Evolutionary conservation across 1,284 basidiomycete species (phyloP).

Genomic region (Gymnopus androsaceus): DNA sequence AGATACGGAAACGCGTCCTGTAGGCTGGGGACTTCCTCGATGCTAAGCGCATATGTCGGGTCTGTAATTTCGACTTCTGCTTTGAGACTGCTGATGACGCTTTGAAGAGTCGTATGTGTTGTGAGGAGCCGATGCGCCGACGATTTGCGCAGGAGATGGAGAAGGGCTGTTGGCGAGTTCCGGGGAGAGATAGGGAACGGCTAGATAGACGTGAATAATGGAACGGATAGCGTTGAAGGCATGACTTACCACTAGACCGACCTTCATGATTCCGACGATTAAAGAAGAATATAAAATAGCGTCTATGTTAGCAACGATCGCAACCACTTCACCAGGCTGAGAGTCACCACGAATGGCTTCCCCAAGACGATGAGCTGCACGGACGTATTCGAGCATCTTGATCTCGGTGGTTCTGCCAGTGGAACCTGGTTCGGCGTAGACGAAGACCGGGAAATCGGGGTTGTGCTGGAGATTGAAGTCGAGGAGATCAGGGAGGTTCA

Average conservation of each 20-base stretch:
- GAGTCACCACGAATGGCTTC: neutral
- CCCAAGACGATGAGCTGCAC: no score
- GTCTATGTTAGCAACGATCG: slow-evolving; percentile 29
- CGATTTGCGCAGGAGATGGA: slow-evolving; percentile 19
- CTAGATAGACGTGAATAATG: slow-evolving; percentile 17
- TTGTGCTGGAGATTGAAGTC: no score
- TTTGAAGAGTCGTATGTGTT: slow-evolving; percentile 26
- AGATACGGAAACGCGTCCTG: slow-evolving; percentile 33
- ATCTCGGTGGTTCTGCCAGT: no score
- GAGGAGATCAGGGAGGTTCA: no score
- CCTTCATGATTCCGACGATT: slow-evolving; percentile 28
- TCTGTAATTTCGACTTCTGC: slow-evolving; percentile 18
- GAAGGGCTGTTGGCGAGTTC: slow-evolving; percentile 20
- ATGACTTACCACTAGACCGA: slow-evolving; percentile 31
- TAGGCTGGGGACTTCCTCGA: slow-evolving; percentile 34
- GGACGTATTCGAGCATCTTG: no score
- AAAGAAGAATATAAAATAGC: slow-evolving; percentile 34
- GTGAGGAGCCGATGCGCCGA: slow-evolving; percentile 32
- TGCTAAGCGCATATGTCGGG: slow-evolving; percentile 22
- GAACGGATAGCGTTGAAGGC: neutral
- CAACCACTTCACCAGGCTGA: slow-evolving; percentile 22
- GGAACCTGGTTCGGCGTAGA: no score
- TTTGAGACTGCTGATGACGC: slow-evolving; percentile 28
- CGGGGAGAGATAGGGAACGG: slow-evolving; percentile 35
- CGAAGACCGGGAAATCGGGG: no score